Percentiles rank a stretch among this genome's conserved stretches.
These are phyloP conservation scores for Salvia hispanica DNA, from an alignment of 257 asterid genomes.

Conservation along the genomic window DNA sequence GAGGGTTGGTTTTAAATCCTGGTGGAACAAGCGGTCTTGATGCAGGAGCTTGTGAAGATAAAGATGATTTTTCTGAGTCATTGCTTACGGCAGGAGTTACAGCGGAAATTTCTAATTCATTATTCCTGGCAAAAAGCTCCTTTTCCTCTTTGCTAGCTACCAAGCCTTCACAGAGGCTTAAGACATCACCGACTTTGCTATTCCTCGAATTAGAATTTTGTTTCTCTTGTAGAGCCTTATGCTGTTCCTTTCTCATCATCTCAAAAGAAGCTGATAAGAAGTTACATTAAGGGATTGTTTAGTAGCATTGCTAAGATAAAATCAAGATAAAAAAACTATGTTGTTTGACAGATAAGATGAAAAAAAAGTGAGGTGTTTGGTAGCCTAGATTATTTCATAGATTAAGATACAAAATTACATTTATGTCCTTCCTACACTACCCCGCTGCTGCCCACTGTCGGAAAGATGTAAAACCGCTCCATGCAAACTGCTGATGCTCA, in stretches of 20 bases:
- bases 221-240: constrained; percentile 80
- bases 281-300: not conserved
- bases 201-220: constrained; percentile 56
- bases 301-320: too few species aligned
- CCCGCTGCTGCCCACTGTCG: too few species aligned
- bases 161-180: constrained; percentile 44
- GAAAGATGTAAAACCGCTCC: too few species aligned
- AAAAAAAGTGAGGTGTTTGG: too few species aligned
- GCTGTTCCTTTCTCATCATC: constrained; percentile 93
- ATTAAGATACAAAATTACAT: too few species aligned
- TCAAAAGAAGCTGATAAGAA: constrained; percentile 77
- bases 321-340: too few species aligned
- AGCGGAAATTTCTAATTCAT: constrained; percentile 50
- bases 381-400: too few species aligned
- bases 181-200: constrained; percentile 44
- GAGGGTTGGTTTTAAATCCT: constrained; percentile 59
- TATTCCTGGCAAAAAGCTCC: constrained; percentile 37
- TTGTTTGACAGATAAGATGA: too few species aligned
- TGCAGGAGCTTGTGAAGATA: constrained; percentile 58
- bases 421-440: too few species aligned
- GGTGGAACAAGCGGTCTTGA: constrained; percentile 88
- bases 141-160: constrained; percentile 56
- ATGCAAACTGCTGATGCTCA: too few species aligned
- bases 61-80: constrained; percentile 62
- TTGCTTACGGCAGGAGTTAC: constrained; percentile 37